Evolutionary conservation across 805 yeast species (phyloP), one percentile per base, ranked within the genome.

Genomic region (Candida stauntonica): DNA sequence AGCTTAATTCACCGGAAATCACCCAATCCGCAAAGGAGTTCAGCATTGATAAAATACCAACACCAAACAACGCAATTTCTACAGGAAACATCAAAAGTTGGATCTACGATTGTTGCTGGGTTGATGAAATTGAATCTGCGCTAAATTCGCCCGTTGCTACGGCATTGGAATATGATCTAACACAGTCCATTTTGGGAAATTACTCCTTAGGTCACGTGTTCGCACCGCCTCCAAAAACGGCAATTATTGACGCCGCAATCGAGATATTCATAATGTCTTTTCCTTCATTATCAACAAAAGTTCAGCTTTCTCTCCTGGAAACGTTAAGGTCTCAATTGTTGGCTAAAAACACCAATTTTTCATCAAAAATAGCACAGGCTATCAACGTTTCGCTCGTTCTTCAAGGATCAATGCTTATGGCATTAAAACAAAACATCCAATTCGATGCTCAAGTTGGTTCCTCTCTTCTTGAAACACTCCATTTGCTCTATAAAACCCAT

Each of bases 291-390:
- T 77, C 89, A 7, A 62, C 76, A 5, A 85, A 86, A 45, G 83
- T 93, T 37, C 97, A 91, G 53, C 80, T 82, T 41, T 87, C 97
- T 1, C 68, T 93, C n/a, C 60, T 93, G 16, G 97, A 91, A 52
- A 85, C 80, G 38, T 61, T 93, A 45, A 72, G 88, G 47, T 66
- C 81, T 4, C 67, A 72, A 14, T 44, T 81, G 26, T 64, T 73
- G 33, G 66, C 75, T 20, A 61, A 69, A 38, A 47, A 55, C 5
- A 52, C 61, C 2, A 54, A 52, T 5, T 47, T 58, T 2, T 52
- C 64, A 7, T 60, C 70, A 26, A 55, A 59, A 14, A 56, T 58
- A 0, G 85, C 89, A 0, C 67, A 82, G 7, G 59, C 71, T 1
- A 66, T 81, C 5, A 89, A 89, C 52, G 58, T 75, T 1, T 64